These are phyloP conservation scores for Gynostemma pentaphyllum DNA, from an alignment of 306 rosid genomes.

Conservation along the genomic window DNA sequence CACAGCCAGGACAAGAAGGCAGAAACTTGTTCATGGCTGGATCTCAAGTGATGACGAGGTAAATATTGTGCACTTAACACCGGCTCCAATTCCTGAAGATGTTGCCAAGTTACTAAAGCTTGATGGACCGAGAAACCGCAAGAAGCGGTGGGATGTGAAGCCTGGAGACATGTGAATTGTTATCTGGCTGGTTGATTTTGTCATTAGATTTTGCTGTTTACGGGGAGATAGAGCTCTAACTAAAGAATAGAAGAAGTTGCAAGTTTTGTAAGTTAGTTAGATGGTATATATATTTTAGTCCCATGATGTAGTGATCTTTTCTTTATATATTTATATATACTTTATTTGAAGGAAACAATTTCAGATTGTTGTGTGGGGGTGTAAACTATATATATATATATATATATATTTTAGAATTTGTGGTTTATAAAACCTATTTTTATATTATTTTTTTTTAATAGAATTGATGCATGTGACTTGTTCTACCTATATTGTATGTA, in stretches of 20 bases:
- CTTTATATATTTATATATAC: too few species aligned
- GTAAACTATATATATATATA: too few species aligned
- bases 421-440: not conserved
- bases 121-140: slow-evolving; percentile 19
- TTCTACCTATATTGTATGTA: too few species aligned
- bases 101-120: slow-evolving; percentile 12
- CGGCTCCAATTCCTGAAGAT: slow-evolving; percentile 20
- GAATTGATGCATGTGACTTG: too few species aligned
- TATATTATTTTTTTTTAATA: too few species aligned
- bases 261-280: not conserved
- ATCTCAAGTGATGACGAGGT: slow-evolving; percentile 7
- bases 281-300: not conserved
- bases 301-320: not conserved
- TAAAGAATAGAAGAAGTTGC: not conserved
- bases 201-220: not conserved
- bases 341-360: not conserved
- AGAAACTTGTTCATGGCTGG: slow-evolving; percentile 47
- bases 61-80: slow-evolving; percentile 15
- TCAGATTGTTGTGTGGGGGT: not conserved
- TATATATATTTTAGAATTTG: too few species aligned
- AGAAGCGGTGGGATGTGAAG: slow-evolving; percentile 45
- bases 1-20: slow-evolving; percentile 13
- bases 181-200: not conserved
- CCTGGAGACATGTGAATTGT: slow-evolving; percentile 17
- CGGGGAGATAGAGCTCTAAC: not conserved